Percentiles rank a stretch among this genome's conserved stretches.
phyloP scores from a whole-genome alignment of 768 basidiomycete species.

The Hygrophorus pudorinus region DNA sequence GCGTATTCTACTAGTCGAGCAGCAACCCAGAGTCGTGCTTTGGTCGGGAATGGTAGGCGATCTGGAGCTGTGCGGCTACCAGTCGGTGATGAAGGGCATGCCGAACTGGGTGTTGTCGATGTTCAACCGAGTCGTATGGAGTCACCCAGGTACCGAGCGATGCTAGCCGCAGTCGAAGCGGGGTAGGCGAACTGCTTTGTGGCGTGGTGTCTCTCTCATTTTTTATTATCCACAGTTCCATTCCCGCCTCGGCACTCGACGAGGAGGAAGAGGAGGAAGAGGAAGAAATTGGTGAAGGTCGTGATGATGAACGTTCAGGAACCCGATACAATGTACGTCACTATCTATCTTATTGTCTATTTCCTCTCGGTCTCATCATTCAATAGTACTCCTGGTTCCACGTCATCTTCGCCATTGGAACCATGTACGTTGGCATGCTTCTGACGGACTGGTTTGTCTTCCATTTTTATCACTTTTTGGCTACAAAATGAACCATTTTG shows the following conservation, averaged over 20 bases:
- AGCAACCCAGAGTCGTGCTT: conserved; percentile 87
- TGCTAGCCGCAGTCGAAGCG: conserved; percentile 92
- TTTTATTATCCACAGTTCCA: conserved; percentile 47
- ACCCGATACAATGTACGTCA: conserved; percentile 87
- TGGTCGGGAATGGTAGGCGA: conserved; percentile 67
- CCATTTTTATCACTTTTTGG: conserved; percentile 3
- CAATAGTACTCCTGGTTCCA: conserved; percentile 97
- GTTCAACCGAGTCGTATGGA: conserved; percentile 80
- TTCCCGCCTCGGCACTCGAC: conserved; percentile 87
- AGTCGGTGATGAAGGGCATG: conserved; percentile 43
- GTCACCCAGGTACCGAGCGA: conserved; percentile 84
- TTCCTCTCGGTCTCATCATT: conserved; percentile 3
- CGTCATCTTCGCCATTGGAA: conserved; percentile 87
- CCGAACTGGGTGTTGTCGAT: conserved; percentile 68
- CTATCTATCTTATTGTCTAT: background rate
- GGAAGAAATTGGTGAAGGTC: conserved; percentile 59
- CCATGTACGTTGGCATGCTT: conserved; percentile 98
- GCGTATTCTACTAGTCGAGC: conserved; percentile 96
- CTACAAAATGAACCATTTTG: background rate
- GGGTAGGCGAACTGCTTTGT: conserved; percentile 41
- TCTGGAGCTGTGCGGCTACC: conserved; percentile 56
- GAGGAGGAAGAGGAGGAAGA: conserved; percentile 70
- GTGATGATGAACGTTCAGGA: conserved; percentile 89
- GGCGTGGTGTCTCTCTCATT: no score
- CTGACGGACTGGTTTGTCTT: conserved; percentile 81